Evolutionary conservation across 73 alveolate species (phyloP), one percentile per base, ranked within the genome.

Genomic region (Symbiodinium pilosum): DNA sequence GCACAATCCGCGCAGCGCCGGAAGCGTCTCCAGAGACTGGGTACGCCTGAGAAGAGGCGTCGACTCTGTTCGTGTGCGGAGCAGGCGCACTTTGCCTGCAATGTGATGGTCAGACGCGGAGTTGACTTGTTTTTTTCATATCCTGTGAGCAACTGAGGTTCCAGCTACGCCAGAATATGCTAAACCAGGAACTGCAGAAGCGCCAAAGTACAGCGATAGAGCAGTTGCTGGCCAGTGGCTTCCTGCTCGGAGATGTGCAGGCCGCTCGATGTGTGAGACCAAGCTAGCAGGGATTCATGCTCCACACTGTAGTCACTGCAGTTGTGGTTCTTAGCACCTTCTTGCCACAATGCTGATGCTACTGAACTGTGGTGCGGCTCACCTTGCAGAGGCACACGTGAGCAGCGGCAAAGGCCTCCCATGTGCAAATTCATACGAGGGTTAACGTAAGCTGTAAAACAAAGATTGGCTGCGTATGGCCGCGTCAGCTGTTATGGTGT

Each of bases 11-110:
- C 36, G 47, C 52, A 43, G 75, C 40, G 34, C 44, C n/a, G n/a
- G n/a, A n/a, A n/a, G n/a, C 95, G 95, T 4, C 40, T 68, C 43
- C 77, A 43, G 75, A 85, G 97, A 42, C 24, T 91, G 97, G 97
- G 97, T 9, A 69, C 42, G 8, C 54, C 56, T n/a, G 54, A 40
- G 3, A 54, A 81, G 40, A 32, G 97, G 43, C 51, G 51, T 20
- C 97, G 88, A 14, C 81, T 91, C 21, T 88, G 68, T 14, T 24
- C 75, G 39, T 26, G 51, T 11, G 97, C 88, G 2, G 47, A 43
- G 54, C 39, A 12, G 88, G 97, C 68, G 97, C n/a, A 4, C 24
- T 51, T 68, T 59, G 93, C 75, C 44, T 73, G 24, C 32, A 36
- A 32, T 73, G 44, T 1, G 85, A 12, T 43, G 39, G 59, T 9